Evolutionary conservation across 345 rosid genomes (phyloP), one percentile per base, ranked within the genome.

Genomic region (Syzygium grande): DNA sequence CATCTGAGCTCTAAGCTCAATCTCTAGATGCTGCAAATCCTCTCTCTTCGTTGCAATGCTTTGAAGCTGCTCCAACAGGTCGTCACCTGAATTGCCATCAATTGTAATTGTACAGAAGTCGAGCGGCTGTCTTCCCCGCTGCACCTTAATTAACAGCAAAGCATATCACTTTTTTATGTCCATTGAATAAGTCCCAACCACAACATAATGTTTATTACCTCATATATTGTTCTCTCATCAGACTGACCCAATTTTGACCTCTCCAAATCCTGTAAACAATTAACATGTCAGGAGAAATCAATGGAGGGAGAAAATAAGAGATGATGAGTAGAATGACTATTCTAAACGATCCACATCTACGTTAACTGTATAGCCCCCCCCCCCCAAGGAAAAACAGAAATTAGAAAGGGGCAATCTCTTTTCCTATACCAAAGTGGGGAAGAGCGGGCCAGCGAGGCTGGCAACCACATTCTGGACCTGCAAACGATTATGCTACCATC

Each of bases 221-320:
- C 99, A 79, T 94, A 94, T 73, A 95, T 94, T 17, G 96, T 96
- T 89, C 96, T 94, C 94, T 97, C 98, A 91, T 93, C 96, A 5
- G 94, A 89, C 53, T 92, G 98, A 22, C 93, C 94, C 87, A 94
- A 88, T 89, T 95, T 96, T 38, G 94, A 87, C 87, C 93, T 92
- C 61, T 94, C 96, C 92, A 94, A 58, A n/a, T 93, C 96, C 99
- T 95, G 89, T 52, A 51, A 68, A 38, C 83, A 73, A 73, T 5
- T 19, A 73, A 38, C 27, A 73, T 38, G 49, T 19, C 83, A 73
- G 27, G 83, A 73, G 83, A 41, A 73, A 73, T 34, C 80, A 19
- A 73, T 73, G 43, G 78, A 55, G n/a, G 65, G 78, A 63, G 85
- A n/a, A 41, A 43, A 9, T 4, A 27, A 87, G 78, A 73, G 14